A percentile compares a stretch with the other conserved stretches of the same genome.
phyloP scores from a whole-genome alignment of 2,329 filamentous ascomycete genomes.

The Aspergillus unguis region DNA sequence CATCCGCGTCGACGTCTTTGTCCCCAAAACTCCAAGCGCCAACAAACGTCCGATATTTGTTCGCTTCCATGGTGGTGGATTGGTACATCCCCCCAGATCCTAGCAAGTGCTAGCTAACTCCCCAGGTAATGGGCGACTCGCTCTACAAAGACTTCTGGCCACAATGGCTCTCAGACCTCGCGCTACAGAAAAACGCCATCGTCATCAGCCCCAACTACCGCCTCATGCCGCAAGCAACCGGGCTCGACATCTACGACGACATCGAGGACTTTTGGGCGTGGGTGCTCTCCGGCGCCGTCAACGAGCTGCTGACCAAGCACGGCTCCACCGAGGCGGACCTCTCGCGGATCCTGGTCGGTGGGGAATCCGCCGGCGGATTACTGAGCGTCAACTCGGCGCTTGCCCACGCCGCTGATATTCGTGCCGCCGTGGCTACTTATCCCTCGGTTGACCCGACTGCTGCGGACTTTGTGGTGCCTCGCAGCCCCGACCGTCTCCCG shows the following conservation, averaged over 20 bases:
- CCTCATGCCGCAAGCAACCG: constrained; percentile 49
- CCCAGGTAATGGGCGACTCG: constrained; percentile 31
- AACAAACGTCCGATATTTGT: constrained; percentile 42
- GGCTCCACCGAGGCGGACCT: constrained; percentile 22
- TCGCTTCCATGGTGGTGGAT: constrained; percentile 46
- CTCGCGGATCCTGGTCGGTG: constrained; percentile 24
- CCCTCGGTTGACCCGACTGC: constrained; percentile 29
- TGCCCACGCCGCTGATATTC: constrained; percentile 27
- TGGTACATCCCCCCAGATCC: constrained; percentile 26
- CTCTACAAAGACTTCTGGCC: constrained; percentile 28
- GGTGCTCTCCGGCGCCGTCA: constrained; percentile 27
- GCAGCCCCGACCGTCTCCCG: constrained; percentile 11
- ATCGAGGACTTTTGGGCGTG: constrained; percentile 50
- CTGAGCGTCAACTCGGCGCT: constrained; percentile 28
- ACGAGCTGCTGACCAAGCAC: constrained; percentile 11
- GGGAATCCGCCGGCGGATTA: constrained; percentile 33
- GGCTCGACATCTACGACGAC: constrained; percentile 48
- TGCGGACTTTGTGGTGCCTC: constrained; percentile 17
- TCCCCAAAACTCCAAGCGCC: constrained; percentile 35
- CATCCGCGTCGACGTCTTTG: constrained; percentile 35
- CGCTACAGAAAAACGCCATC: constrained; percentile 42
- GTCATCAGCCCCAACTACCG: constrained; percentile 51
- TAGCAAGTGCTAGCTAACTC: constrained; percentile 3
- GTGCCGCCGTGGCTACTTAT: constrained; percentile 31
- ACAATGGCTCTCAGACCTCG: constrained; percentile 39